Base-by-base conservation (phyloP, 495 filamentous ascomycete genomes). In the Talaromyces wortmannii region DNA sequence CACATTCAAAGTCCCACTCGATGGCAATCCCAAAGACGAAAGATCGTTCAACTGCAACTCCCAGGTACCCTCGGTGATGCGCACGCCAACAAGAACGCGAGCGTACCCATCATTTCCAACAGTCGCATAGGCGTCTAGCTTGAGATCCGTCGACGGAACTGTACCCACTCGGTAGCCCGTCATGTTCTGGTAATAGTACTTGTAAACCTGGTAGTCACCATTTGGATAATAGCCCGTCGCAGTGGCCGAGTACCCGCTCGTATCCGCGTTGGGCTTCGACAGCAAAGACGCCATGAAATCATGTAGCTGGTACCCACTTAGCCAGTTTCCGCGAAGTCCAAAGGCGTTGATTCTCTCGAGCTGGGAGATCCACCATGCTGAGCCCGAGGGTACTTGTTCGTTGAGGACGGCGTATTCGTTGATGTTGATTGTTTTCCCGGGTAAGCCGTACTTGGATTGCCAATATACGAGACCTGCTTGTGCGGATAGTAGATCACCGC, bases 281-380 rank as follows among this genome's bases (percentile, higher is more conserved):
- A 72, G 40, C 15, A 69, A 48, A 16, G 50, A 58, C 4, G 59
- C 65, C 55, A 70, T 55, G 47, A 66, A 66, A 46, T 72, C 69
- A 50, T 72, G 66, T 29, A 72, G 59, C 45, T 56, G 33, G 5
- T 46, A 56, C 11, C 64, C 66, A 31, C 57, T 55, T 5, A 64
- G 59, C 69, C 69, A 72, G 40, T 72, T 70, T 17, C 64, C 69
- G 18, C 65, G 57, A 16, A 72, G 55, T 8, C 68, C 69, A 43
- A 53, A 29, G 29, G 63, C 53, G 42, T 72, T 63, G 29, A 63
- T 55, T 31, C 69, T 58, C 55, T 72, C 68, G 5, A 69, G 59
- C 23, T 61, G 66, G 6, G 64, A 57, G 45, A 71, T 71, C 55
- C 63, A 69, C 64, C 64, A 72, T 3, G 64, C 66, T 0, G 62